phyloP scores from a whole-genome alignment of 129 eudicot species.

The Sambucus nigra region DNA sequence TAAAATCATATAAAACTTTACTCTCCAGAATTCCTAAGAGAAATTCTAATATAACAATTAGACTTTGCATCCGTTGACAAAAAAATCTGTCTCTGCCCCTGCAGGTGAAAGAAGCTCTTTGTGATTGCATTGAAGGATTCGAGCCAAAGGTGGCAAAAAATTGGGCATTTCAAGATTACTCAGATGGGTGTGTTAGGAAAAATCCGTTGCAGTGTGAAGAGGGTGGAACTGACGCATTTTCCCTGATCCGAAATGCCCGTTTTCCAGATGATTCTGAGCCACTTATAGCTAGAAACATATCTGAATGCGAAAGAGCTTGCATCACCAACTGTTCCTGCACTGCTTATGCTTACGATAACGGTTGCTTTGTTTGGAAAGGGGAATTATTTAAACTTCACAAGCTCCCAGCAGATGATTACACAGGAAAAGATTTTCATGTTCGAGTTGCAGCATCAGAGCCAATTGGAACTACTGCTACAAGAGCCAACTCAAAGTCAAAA shows the following conservation, averaged over 20 bases:
- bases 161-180: slow-evolving; percentile 21
- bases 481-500: neutral
- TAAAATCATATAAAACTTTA: too few relatives aligned
- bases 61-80: too few relatives aligned
- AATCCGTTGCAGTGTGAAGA: slow-evolving; percentile 8
- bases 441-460: neutral
- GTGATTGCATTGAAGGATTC: slow-evolving; percentile 19
- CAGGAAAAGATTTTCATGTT: neutral
- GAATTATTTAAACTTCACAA: slow-evolving; percentile 4
- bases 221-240: slow-evolving; percentile 13
- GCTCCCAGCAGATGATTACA: neutral
- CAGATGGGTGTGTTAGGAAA: slow-evolving; percentile 25
- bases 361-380: slow-evolving; percentile 12
- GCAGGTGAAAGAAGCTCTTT: slow-evolving; percentile 14
- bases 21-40: too few relatives aligned
- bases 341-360: slow-evolving; percentile 4
- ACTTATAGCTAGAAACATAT: neutral
- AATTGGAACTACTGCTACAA: neutral
- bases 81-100: too few relatives aligned
- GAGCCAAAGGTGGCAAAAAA: slow-evolving; percentile 12
- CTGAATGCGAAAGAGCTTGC: slow-evolving; percentile 13
- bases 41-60: too few relatives aligned
- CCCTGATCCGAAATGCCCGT: neutral
- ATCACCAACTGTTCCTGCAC: slow-evolving; percentile 8
- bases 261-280: slow-evolving; percentile 5